Percentiles rank a stretch among this genome's conserved stretches.
Conservation (phyloP, 805 yeast genomes). For the Wickerhamomyces chambardii region DNA sequence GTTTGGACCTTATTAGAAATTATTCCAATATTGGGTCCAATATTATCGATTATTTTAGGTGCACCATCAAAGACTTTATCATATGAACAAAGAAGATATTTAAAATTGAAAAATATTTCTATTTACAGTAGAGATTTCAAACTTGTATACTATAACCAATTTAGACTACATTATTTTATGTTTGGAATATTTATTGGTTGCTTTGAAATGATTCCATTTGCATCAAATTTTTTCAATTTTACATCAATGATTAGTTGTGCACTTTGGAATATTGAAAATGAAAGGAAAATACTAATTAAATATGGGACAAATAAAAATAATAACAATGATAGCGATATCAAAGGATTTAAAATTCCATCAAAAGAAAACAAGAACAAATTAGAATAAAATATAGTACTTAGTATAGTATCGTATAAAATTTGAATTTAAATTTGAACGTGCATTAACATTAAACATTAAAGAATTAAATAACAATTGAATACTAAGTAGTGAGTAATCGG, state of each 20-base stretch:
- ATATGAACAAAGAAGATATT: conserved; percentile 49
- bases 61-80: conserved; percentile 47
- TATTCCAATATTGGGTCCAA: conserved; percentile 56
- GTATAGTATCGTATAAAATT: too few species aligned
- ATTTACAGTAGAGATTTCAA: conserved; percentile 31
- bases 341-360: too few species aligned
- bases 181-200: conserved; percentile 45
- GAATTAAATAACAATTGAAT: too few species aligned
- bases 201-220: conserved; percentile 45
- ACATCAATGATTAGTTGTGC: conserved; percentile 59
- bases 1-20: conserved; percentile 29
- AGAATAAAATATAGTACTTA: too few species aligned
- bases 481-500: too few species aligned
- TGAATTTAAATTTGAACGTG: too few species aligned
- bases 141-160: conserved; percentile 24
- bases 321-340: too few species aligned
- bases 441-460: too few species aligned
- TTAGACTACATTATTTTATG: conserved; percentile 30
- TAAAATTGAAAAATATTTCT: conserved; percentile 42
- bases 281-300: too few species aligned
- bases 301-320: too few species aligned
- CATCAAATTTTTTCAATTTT: conserved; percentile 43
- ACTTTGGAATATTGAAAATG: conserved; percentile 45
- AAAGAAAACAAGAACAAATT: too few species aligned
- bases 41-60: conserved; percentile 35